These are phyloP conservation scores for Musa itinerans DNA, from an alignment of 176 grass and related monocot species.

Conservation along the genomic window DNA sequence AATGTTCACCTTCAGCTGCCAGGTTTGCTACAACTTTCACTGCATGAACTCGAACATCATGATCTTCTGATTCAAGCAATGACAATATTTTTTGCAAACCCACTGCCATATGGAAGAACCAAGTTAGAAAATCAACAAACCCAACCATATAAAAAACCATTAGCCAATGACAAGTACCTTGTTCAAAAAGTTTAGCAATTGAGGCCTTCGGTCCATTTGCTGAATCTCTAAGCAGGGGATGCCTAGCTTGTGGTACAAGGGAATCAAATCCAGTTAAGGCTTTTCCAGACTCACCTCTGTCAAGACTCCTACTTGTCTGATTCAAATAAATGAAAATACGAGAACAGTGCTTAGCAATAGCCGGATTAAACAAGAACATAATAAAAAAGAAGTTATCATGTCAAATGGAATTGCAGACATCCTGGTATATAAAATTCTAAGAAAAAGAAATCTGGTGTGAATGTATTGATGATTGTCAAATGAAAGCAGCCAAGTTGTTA, in stretches of 20 bases:
- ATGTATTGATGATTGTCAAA: not conserved
- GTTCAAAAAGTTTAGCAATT: conserved; percentile 84
- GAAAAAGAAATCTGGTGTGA: not conserved
- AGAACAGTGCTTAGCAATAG: not conserved
- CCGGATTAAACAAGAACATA: not conserved
- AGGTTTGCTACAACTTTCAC: conserved; percentile 99
- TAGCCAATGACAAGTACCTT: conserved; percentile 46
- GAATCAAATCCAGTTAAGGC: conserved; percentile 88
- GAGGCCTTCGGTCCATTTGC: conserved; percentile 75
- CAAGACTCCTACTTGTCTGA: conserved; percentile 80
- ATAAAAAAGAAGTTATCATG: not conserved
- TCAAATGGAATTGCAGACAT: not conserved
- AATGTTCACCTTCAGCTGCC: conserved; percentile 81
- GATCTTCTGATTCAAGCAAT: conserved; percentile 92
- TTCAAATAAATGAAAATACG: not conserved
- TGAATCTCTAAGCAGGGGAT: conserved; percentile 71
- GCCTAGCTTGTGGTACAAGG: conserved; percentile 66
- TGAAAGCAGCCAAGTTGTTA: not conserved
- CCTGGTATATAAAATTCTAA: not conserved
- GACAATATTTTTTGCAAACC: conserved; percentile 98
- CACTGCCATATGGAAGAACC: conserved; percentile 43
- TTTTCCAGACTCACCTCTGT: conserved; percentile 77
- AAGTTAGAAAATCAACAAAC: conserved; percentile 11
- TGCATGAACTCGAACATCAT: conserved; percentile 94
- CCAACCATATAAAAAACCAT: conserved; percentile 12